phyloP scores from a whole-genome alignment of 257 asterid species.

The Solanum sejunctum region DNA sequence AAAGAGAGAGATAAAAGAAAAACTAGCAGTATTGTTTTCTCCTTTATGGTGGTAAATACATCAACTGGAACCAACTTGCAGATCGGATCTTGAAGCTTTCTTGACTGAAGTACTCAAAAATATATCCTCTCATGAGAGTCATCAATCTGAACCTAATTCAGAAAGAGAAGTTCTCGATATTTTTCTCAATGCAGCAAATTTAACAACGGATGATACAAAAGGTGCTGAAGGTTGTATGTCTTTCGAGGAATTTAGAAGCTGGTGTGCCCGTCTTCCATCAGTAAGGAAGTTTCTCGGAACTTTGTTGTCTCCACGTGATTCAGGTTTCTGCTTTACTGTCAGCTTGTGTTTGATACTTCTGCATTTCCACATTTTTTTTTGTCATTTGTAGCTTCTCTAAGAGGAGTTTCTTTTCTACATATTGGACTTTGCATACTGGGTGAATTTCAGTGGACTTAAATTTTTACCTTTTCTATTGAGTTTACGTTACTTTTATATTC shows the following conservation, averaged over 20 bases:
- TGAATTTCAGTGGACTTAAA: background rate
- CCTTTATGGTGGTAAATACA: background rate
- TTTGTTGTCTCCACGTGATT: conserved; percentile 49
- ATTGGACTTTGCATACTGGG: background rate
- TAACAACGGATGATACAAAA: conserved; percentile 17
- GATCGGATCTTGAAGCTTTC: conserved; percentile 74
- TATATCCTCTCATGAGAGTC: conserved; percentile 29
- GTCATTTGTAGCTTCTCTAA: background rate
- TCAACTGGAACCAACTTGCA: conserved; percentile 19
- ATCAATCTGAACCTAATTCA: conserved; percentile 32
- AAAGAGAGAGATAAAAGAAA: background rate
- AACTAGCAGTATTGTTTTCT: background rate
- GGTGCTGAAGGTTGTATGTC: conserved; percentile 30
- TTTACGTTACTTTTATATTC: background rate
- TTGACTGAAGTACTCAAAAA: conserved; percentile 47
- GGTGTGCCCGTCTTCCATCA: conserved; percentile 80
- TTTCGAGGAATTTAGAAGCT: conserved; percentile 57
- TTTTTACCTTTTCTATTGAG: background rate
- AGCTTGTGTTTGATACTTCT: background rate
- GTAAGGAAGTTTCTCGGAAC: conserved; percentile 67
- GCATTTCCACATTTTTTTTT: background rate
- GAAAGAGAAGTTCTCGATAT: conserved; percentile 25
- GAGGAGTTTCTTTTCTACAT: background rate
- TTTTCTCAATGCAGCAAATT: conserved; percentile 44
- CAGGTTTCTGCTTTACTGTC: conserved; percentile 37